Conservation (phyloP, 129 eudicot species). For the Arctium minus region DNA sequence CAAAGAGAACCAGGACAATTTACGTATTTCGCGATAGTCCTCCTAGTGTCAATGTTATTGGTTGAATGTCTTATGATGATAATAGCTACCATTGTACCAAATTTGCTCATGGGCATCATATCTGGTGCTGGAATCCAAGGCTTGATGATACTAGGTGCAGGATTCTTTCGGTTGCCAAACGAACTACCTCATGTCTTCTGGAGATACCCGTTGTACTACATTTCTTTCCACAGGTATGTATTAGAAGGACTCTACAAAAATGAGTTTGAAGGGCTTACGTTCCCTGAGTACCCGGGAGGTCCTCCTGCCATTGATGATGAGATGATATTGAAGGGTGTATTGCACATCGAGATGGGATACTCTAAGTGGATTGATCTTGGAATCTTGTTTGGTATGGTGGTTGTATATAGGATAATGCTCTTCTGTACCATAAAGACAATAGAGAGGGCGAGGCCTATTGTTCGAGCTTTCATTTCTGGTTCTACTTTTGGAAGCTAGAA, state of each 20-base stretch:
- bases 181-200: slow-evolving; percentile 38
- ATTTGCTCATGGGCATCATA: slow-evolving; percentile 32
- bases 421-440: slow-evolving; percentile 18
- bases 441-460: slow-evolving; percentile 29
- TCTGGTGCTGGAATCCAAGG: slow-evolving; percentile 46
- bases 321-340: slow-evolving; percentile 11
- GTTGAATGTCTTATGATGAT: slow-evolving; percentile 21
- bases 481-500: neutral
- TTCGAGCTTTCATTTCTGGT: slow-evolving; percentile 10
- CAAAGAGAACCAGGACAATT: slow-evolving; percentile 2
- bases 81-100: slow-evolving; percentile 9
- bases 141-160: slow-evolving; percentile 41
- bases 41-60: neutral
- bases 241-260: slow-evolving; percentile 41
- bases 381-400: slow-evolving; percentile 27
- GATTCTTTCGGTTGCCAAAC: slow-evolving; percentile 40
- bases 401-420: slow-evolving; percentile 22
- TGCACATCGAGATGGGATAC: slow-evolving; percentile 26
- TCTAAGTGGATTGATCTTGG: slow-evolving; percentile 38
- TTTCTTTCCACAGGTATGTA: slow-evolving; percentile 40
- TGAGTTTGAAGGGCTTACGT: slow-evolving; percentile 37
- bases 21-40: neutral
- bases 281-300: slow-evolving; percentile 25
- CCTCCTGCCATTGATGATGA: slow-evolving; percentile 24
- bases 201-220: slow-evolving; percentile 44